These are phyloP conservation scores for Fusarium praegraminearum DNA, from an alignment of 2,329 filamentous ascomycete species.

Conservation along the genomic window DNA sequence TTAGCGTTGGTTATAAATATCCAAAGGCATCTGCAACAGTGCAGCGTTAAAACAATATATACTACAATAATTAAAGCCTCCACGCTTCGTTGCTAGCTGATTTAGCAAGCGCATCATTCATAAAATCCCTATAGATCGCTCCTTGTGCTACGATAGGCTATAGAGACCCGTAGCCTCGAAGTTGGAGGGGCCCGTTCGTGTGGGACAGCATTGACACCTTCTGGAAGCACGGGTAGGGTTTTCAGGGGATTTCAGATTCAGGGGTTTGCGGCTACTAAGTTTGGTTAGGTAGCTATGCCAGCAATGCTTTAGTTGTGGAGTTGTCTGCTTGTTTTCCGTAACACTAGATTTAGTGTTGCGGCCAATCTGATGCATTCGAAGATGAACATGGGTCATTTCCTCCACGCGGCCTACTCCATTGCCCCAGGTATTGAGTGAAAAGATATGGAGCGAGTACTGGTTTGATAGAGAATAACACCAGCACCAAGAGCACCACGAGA, in stretches of 20 bases:
- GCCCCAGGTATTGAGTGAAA: constrained; percentile 6
- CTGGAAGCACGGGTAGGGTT: constrained; percentile 29
- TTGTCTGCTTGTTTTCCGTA: constrained; percentile 5
- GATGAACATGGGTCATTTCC: constrained; percentile 16
- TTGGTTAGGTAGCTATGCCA: not conserved
- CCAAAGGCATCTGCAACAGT: not conserved
- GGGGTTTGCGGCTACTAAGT: constrained; percentile 10
- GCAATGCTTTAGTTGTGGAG: constrained; percentile 15
- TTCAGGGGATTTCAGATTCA: constrained; percentile 35
- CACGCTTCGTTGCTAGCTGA: not conserved
- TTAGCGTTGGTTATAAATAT: not conserved
- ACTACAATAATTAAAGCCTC: not conserved
- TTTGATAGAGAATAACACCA: not conserved
- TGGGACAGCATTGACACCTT: constrained; percentile 19
- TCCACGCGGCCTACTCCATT: constrained; percentile 29
- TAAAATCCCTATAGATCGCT: not conserved
- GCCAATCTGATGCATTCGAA: constrained; percentile 23
- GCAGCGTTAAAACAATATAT: not conserved
- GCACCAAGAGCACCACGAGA: not conserved
- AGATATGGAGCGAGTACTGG: not conserved
- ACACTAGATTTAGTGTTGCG: constrained; percentile 7
- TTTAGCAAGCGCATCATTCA: not conserved
- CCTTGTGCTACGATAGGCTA: not conserved
- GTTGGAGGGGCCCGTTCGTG: not conserved
- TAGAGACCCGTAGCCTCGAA: not conserved